Conservation (phyloP, 169 alveolate genomes). For the Plasmodium malariae region DNA sequence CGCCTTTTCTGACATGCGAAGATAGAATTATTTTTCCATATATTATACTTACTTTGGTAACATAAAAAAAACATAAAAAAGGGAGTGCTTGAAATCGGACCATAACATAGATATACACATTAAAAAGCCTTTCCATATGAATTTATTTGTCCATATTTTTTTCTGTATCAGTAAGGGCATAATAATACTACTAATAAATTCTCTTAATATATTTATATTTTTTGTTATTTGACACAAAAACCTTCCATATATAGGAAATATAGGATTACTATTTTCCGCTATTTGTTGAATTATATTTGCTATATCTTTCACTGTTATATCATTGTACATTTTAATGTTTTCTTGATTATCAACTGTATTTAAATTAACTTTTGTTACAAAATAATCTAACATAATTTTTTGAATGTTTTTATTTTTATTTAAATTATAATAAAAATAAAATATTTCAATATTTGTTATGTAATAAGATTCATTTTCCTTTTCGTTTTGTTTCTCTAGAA, state of each 20-base stretch:
- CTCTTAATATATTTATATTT: slow-evolving; percentile 61
- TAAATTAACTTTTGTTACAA: slow-evolving; percentile 73
- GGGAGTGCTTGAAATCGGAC: slow-evolving; percentile 74
- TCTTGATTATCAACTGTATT: slow-evolving; percentile 51
- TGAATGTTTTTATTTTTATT: slow-evolving; percentile 73
- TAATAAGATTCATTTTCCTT: slow-evolving; percentile 74
- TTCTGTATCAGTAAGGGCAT: slow-evolving; percentile 73
- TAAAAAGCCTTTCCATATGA: slow-evolving; percentile 72
- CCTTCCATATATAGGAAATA: slow-evolving; percentile 74
- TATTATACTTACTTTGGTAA: slow-evolving; percentile 62
- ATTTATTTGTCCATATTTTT: slow-evolving; percentile 74
- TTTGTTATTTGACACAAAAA: slow-evolving; percentile 72
- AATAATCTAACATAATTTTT: slow-evolving; percentile 72
- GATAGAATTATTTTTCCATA: not conserved
- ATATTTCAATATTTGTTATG: slow-evolving; percentile 68
- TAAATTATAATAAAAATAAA: slow-evolving; percentile 71
- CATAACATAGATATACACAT: slow-evolving; percentile 76
- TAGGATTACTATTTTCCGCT: slow-evolving; percentile 62
- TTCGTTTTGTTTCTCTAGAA: slow-evolving; percentile 54
- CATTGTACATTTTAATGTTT: slow-evolving; percentile 48
- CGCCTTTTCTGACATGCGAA: no score
- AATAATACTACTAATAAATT: slow-evolving; percentile 74
- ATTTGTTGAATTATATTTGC: slow-evolving; percentile 74
- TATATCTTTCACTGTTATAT: slow-evolving; percentile 71
- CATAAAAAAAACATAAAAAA: slow-evolving; percentile 72